phyloP scores from a whole-genome alignment of 257 asterid genomes.

The Forsythia viridissima region DNA sequence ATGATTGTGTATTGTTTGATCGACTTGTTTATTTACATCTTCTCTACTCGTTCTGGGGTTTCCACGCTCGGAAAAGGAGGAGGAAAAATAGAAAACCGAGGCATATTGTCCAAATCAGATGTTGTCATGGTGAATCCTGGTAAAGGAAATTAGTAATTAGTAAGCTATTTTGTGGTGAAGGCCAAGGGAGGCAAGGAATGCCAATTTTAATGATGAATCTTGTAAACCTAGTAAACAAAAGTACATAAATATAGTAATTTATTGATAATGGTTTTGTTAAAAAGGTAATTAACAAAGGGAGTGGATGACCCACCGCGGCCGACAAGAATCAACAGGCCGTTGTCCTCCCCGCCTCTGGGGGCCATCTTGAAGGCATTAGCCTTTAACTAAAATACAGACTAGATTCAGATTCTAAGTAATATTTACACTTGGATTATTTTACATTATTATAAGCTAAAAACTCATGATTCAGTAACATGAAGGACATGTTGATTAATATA shows the following conservation, averaged over 20 bases:
- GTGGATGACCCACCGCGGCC: constrained; percentile 53
- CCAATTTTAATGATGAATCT: neutral
- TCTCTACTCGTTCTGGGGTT: too few relatives aligned
- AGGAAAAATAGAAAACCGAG: too few relatives aligned
- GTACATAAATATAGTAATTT: neutral
- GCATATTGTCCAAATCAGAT: too few relatives aligned
- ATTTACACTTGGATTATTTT: constrained; percentile 30
- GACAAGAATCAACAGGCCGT: constrained; percentile 54
- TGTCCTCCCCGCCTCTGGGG: constrained; percentile 60
- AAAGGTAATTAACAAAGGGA: constrained; percentile 30
- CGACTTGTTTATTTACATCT: neutral
- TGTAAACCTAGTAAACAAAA: neutral
- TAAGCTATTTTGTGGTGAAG: neutral
- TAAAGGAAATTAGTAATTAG: neutral
- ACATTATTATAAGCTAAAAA: constrained; percentile 36
- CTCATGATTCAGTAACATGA: constrained; percentile 81
- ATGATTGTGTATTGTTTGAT: too few relatives aligned
- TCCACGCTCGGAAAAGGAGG: too few relatives aligned
- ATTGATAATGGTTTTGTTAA: constrained; percentile 7
- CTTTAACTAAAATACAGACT: constrained; percentile 37
- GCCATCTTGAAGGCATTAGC: constrained; percentile 40
- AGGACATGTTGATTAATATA: constrained; percentile 58
- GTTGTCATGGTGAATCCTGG: neutral
- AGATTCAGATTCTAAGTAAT: constrained; percentile 51
- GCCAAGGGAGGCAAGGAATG: neutral